A percentile compares a stretch with the other conserved stretches of the same genome.
Evolutionary conservation across 1,284 basidiomycete genomes (phyloP).

Genomic region (Ustilago xerochloae): DNA sequence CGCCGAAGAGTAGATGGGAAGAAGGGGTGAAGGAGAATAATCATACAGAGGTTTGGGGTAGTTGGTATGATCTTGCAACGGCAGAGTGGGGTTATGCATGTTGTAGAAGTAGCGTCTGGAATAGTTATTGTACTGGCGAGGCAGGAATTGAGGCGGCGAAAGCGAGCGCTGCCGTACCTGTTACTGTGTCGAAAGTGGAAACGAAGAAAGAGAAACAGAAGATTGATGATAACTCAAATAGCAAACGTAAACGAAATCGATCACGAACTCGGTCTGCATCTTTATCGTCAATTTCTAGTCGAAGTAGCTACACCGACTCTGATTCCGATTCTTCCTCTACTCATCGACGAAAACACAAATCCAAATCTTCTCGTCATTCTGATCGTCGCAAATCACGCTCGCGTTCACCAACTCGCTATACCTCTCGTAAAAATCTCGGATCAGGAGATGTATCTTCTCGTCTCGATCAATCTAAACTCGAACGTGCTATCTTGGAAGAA

Average conservation of each 20-base stretch:
- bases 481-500: slow-evolving; percentile 38
- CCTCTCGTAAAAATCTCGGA: slow-evolving; percentile 8
- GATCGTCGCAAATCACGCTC: background rate
- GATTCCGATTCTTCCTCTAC: background rate
- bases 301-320: no score
- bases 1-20: slow-evolving; percentile 85
- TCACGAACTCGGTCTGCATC: background rate
- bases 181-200: background rate
- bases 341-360: background rate
- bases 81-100: slow-evolving; percentile 92
- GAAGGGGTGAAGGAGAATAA: slow-evolving; percentile 83
- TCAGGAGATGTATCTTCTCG: slow-evolving; percentile 13
- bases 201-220: background rate
- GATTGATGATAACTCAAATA: background rate
- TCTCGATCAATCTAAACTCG: slow-evolving; percentile 35
- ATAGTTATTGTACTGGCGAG: slow-evolving; percentile 91
- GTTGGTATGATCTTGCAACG: slow-evolving; percentile 82
- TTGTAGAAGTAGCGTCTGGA: slow-evolving; percentile 86
- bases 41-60: slow-evolving; percentile 94
- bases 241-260: background rate
- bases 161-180: slow-evolving; percentile 52
- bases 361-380: background rate
- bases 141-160: slow-evolving; percentile 84
- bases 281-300: background rate
- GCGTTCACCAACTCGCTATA: background rate